These are phyloP conservation scores for Candida gorgasii DNA, from an alignment of 805 yeast species.

Conservation along the genomic window DNA sequence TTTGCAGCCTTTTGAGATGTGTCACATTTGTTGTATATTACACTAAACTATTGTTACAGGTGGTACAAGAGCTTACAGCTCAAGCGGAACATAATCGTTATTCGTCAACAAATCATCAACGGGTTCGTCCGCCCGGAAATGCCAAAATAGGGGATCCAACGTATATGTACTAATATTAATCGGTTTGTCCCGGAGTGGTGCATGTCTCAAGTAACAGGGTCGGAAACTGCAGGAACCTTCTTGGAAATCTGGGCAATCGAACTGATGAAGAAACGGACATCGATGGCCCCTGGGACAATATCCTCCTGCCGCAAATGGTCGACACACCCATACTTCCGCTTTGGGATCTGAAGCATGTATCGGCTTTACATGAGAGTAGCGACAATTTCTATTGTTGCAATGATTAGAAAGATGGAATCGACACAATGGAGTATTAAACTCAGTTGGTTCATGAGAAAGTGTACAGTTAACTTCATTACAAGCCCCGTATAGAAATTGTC, in stretches of 20 bases:
- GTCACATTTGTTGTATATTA: background rate
- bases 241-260: conserved; percentile 72
- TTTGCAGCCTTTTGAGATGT: conserved; percentile 6
- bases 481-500: conserved; percentile 43
- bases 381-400: conserved; percentile 50
- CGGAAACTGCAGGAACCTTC: no score
- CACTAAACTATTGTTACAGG: background rate
- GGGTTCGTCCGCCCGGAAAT: no score
- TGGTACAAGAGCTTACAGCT: no score
- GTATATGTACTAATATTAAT: no score
- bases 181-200: no score
- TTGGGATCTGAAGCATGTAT: conserved; percentile 9
- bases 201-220: no score
- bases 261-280: conserved; percentile 59
- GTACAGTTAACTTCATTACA: conserved; percentile 55
- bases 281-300: conserved; percentile 62
- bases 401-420: conserved; percentile 25
- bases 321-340: conserved; percentile 50
- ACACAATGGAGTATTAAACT: conserved; percentile 54
- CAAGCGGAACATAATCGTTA: no score
- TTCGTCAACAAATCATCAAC: no score
- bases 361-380: no score
- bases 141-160: no score
- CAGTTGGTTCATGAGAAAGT: conserved; percentile 56
- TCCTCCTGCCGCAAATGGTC: conserved; percentile 68